Percentiles rank a stretch among this genome's conserved stretches.
Conservation (phyloP, 1,284 basidiomycete genomes). For the Fistulinella cinereoalba region DNA sequence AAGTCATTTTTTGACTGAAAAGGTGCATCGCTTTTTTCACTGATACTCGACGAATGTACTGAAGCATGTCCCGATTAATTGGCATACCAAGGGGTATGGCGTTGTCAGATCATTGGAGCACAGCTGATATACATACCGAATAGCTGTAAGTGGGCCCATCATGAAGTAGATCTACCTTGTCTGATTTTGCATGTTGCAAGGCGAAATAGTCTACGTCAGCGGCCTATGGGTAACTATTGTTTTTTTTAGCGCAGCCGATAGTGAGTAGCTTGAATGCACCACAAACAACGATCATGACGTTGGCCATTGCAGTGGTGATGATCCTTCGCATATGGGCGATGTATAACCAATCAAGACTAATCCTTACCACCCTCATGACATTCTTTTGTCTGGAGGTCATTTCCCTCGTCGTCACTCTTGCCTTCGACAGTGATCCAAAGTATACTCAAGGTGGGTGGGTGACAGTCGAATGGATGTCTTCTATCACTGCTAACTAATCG, state of each 20-base stretch:
- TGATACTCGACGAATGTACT: background rate
- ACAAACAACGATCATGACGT: too few species aligned
- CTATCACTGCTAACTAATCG: too few species aligned
- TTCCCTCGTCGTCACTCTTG: background rate
- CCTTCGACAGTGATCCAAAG: background rate
- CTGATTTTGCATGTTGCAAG: background rate
- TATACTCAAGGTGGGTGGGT: background rate
- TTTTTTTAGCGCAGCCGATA: background rate
- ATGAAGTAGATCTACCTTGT: background rate
- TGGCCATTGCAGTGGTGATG: background rate
- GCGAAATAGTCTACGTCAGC: background rate
- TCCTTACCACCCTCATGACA: background rate
- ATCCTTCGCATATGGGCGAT: background rate
- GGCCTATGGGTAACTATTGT: background rate
- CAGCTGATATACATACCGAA: background rate
- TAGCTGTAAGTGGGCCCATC: background rate
- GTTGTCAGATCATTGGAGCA: background rate
- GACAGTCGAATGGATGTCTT: too few species aligned
- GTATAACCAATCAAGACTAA: background rate
- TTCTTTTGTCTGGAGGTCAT: background rate
- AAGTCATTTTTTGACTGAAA: background rate
- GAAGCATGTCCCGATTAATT: background rate
- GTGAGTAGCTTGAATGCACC: background rate
- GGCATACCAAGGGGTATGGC: background rate
- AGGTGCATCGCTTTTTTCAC: background rate